Evolutionary conservation across 768 basidiomycete species (phyloP).

Genomic region (Suillus variegatus): DNA sequence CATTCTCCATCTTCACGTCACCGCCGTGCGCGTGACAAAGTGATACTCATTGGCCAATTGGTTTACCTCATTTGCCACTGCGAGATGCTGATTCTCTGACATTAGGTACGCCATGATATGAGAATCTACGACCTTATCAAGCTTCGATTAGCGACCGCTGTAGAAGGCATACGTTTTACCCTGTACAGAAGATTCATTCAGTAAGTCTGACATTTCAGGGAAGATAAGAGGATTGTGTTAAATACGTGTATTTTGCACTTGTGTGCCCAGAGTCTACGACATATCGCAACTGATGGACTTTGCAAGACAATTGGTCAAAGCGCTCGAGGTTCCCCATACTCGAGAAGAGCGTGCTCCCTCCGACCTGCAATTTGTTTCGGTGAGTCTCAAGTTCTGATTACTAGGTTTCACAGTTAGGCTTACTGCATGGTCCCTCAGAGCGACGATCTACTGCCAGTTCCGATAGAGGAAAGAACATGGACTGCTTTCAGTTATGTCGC

Average conservation of each 20-base stretch:
- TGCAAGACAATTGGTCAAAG: slow-evolving; percentile 16
- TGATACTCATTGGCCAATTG: background rate
- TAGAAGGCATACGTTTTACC: background rate
- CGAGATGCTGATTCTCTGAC: background rate
- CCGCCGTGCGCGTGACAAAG: background rate
- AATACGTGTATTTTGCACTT: slow-evolving; percentile 1
- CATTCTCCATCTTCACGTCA: background rate
- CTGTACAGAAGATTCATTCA: background rate
- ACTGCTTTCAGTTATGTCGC: slow-evolving; percentile 57
- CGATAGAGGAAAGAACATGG: slow-evolving; percentile 60
- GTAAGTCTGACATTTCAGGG: background rate
- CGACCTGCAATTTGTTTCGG: slow-evolving; percentile 50
- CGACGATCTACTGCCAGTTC: slow-evolving; percentile 64
- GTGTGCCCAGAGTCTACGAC: background rate
- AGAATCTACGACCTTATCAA: background rate
- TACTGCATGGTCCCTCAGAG: slow-evolving; percentile 40
- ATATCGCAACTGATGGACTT: slow-evolving; percentile 12
- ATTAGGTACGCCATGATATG: background rate
- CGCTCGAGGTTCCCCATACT: slow-evolving; percentile 51
- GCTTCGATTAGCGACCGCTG: slow-evolving; percentile 1
- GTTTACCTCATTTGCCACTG: too few species aligned
- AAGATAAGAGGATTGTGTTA: slow-evolving; percentile 10
- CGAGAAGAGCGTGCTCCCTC: slow-evolving; percentile 45
- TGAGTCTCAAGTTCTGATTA: slow-evolving; percentile 23
- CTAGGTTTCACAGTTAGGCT: background rate